phyloP scores from a whole-genome alignment of 208 protist species.

The Crithidia sp. region DNA sequence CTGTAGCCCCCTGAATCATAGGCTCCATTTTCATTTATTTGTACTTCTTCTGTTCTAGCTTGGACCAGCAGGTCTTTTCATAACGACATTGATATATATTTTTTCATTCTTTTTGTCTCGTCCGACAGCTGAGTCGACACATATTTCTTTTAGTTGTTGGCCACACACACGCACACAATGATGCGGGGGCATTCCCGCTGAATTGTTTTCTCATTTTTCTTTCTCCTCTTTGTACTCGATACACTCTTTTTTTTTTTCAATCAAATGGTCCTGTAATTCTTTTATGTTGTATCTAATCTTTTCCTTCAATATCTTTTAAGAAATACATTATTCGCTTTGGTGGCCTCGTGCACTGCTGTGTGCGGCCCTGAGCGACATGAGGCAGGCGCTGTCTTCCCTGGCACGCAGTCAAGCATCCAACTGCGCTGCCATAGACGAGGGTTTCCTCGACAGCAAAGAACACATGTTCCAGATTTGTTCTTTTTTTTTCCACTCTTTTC shows the following conservation, averaged over 20 bases:
- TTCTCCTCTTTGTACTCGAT: not conserved
- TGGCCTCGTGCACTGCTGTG: no score
- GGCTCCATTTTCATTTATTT: not conserved
- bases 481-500: not conserved
- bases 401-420: no score
- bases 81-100: not conserved
- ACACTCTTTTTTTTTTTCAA: not conserved
- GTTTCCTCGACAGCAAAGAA: not conserved
- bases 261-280: no score
- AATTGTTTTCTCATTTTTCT: not conserved
- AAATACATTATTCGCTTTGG: no score
- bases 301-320: not conserved
- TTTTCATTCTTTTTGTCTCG: not conserved
- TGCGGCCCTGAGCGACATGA: no score
- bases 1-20: no score
- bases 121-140: no score
- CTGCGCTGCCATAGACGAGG: no score
- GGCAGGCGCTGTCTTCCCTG: no score
- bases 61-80: not conserved
- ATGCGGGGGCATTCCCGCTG: no score
- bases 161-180: no score
- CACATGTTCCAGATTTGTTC: not conserved
- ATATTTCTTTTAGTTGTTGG: slow-evolving; percentile 7
- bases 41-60: not conserved
- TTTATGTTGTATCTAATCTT: not conserved